Conservation (phyloP, 306 rosid genomes). For the Trifolium repens region DNA sequence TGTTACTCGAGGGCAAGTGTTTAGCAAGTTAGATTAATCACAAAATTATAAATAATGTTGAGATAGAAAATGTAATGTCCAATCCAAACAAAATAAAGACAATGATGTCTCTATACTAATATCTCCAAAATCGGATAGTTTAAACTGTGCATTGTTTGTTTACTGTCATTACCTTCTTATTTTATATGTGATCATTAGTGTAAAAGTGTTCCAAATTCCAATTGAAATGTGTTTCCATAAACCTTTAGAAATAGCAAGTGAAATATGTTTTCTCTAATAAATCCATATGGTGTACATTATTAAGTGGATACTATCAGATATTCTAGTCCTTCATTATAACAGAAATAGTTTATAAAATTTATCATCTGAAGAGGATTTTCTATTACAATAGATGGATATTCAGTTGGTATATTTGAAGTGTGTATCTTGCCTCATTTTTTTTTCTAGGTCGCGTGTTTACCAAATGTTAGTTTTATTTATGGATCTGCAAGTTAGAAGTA, state of each 20-base stretch:
- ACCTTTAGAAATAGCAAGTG: background rate
- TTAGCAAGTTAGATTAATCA: conserved; percentile 6
- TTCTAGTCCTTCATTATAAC: background rate
- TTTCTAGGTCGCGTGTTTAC: background rate
- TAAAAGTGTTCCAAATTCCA: conserved; percentile 3
- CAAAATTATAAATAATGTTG: background rate
- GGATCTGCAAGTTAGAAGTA: conserved; percentile 14
- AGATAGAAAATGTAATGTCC: background rate
- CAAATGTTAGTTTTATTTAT: conserved; percentile 5
- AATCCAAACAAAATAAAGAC: background rate
- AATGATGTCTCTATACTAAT: background rate
- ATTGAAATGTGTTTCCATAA: background rate
- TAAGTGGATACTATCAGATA: background rate
- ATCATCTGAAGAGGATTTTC: background rate
- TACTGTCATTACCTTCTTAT: background rate
- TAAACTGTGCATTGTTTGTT: conserved; percentile 13
- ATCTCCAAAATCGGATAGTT: conserved; percentile 4
- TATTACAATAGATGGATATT: background rate
- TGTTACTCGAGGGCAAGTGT: conserved; percentile 1
- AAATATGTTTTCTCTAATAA: background rate
- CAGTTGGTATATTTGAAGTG: conserved; percentile 5
- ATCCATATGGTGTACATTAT: background rate
- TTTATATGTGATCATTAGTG: background rate
- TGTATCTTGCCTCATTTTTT: conserved; percentile 15
- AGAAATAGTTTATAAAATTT: background rate